A percentile compares a stretch with the other conserved stretches of the same genome.
Conservation (phyloP, 257 asterid species). For the Fraxinus cuspidata region DNA sequence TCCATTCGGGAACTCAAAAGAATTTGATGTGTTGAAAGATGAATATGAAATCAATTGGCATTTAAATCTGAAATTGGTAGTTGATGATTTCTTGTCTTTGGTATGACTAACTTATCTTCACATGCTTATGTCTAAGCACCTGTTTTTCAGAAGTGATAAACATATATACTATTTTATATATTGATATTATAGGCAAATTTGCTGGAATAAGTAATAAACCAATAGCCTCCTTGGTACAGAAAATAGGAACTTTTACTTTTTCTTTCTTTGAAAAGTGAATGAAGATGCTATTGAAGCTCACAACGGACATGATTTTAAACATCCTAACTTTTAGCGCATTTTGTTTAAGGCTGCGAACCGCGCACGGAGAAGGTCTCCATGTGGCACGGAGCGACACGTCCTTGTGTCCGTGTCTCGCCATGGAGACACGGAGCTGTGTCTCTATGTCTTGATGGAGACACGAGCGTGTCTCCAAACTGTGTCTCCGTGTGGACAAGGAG, state of each 20-base stretch:
- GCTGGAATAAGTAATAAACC: not conserved
- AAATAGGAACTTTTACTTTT: not conserved
- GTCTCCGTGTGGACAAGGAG: too few species aligned
- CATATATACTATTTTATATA: not conserved
- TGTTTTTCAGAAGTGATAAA: not conserved
- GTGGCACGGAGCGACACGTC: too few species aligned
- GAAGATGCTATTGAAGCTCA: not conserved
- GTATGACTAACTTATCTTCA: not conserved
- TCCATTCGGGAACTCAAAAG: conserved; percentile 68
- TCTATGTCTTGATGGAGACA: too few species aligned
- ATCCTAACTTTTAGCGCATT: not conserved
- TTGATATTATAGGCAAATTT: too few species aligned
- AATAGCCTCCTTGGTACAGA: not conserved
- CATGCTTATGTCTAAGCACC: not conserved
- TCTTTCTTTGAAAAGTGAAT: not conserved
- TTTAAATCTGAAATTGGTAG: conserved; percentile 35
- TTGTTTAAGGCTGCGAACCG: not conserved
- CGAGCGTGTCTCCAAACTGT: too few species aligned
- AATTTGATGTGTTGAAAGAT: conserved; percentile 61
- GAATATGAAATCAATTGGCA: conserved; percentile 96
- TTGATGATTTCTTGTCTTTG: not conserved
- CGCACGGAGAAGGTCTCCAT: too few species aligned
- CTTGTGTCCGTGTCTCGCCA: too few species aligned
- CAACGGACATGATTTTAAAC: not conserved
- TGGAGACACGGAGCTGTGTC: too few species aligned